Evolutionary conservation across 2,329 filamentous ascomycete species (phyloP), one percentile per base, ranked within the genome.

Genomic region (Biscogniauxia sp.): DNA sequence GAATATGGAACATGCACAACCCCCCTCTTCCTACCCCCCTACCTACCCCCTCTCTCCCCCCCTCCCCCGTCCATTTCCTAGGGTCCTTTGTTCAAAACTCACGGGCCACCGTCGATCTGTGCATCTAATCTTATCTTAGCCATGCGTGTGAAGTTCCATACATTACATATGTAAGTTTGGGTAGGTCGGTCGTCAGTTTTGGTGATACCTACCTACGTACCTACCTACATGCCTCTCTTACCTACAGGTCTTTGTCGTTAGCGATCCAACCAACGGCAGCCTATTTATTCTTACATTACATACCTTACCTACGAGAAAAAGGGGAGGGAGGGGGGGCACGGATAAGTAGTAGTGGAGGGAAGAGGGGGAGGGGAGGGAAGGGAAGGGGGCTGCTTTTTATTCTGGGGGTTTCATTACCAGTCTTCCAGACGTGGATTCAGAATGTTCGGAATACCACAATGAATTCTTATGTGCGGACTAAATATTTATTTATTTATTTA

Each of bases 31-130:
- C n/a, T 5, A 23, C 23, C 23, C 23, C 23, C 5, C 5, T 23
- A 2, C 23, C 23, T n/a, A n/a, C n/a, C 23, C 23, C 28, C 6
- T 7, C 28, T 32, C 28, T 3, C 28, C 28, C 28, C 28, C 9
- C 28, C 28, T 13, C 28, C 11, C 4, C 11, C 7, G 26, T 28
- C 23, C 19, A 19, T 52, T 32, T 53, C 32, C 11, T n/a, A 20
- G 56, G 51, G 51, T 53, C 55, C 2, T 7, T 52, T 20, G 45
- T 9, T 28, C 54, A 53, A 4, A 32, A 32, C n/a, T 60, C 57
- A 61, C 62, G 57, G 61, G 58, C 58, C 58, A 60, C 56, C 17
- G 28, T 45, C 60, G 58, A 64, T 61, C 60, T 55, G 15, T 50
- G 25, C 51, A 58, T 58, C 56, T 53, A 23, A 58, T 53, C 56